These are phyloP conservation scores for Metschnikowia dekortorum DNA, from an alignment of 805 yeast species.

Conservation along the genomic window DNA sequence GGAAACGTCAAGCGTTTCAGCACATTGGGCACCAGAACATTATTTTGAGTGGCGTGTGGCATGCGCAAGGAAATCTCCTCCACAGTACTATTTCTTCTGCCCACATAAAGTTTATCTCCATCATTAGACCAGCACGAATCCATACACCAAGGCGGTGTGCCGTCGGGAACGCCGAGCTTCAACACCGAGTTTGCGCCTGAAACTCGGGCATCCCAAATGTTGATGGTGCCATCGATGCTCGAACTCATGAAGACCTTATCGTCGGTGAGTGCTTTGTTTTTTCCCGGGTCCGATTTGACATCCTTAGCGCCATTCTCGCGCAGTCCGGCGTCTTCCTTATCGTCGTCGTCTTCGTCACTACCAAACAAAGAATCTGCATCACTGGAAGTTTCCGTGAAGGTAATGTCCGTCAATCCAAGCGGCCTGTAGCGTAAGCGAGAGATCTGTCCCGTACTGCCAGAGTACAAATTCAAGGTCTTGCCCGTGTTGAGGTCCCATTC, in stretches of 20 bases:
- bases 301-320: constrained; percentile 5
- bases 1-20: constrained; percentile 70
- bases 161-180: constrained; percentile 51
- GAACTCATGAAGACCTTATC: constrained; percentile 68
- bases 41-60: constrained; percentile 35
- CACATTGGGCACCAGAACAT: constrained; percentile 41
- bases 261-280: constrained; percentile 24
- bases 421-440: constrained; percentile 74
- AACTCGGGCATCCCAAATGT: constrained; percentile 75
- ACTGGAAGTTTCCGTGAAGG: constrained; percentile 22
- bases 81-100: constrained; percentile 83
- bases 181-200: constrained; percentile 35
- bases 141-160: constrained; percentile 92
- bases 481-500: constrained; percentile 90
- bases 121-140: constrained; percentile 82
- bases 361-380: constrained; percentile 48
- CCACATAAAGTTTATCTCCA: constrained; percentile 77
- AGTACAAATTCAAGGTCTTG: constrained; percentile 41
- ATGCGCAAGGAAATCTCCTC: constrained; percentile 68
- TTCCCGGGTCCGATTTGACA: constrained; percentile 13
- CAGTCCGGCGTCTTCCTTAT: constrained; percentile 3
- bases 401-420: constrained; percentile 43
- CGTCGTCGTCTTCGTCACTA: constrained; percentile 34
- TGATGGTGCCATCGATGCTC: constrained; percentile 75
- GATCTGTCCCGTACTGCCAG: constrained; percentile 70